These are phyloP conservation scores for Castanea crenata DNA, from an alignment of 306 rosid species.

Conservation along the genomic window DNA sequence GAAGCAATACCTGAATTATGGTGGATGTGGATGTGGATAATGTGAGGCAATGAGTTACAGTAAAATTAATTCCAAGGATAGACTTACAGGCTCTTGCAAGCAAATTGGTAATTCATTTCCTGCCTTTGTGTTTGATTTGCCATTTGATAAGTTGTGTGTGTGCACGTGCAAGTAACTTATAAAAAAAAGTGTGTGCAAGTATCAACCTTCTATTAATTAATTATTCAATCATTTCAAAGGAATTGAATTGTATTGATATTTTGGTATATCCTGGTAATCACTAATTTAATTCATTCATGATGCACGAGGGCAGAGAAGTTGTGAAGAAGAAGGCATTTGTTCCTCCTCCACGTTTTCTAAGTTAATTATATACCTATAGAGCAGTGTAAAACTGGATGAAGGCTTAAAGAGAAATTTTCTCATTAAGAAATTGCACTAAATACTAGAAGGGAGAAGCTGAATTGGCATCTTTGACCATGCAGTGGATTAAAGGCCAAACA, in stretches of 20 bases:
- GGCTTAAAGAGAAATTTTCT: neutral
- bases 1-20: too few relatives aligned
- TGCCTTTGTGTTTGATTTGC: slow-evolving; percentile 8
- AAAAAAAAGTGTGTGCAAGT: neutral
- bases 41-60: slow-evolving; percentile 87
- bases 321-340: slow-evolving; percentile 88
- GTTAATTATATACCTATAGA: neutral
- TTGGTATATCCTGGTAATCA: slow-evolving; percentile 1
- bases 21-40: slow-evolving; percentile 71
- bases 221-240: neutral
- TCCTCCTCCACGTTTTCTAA: slow-evolving; percentile 84
- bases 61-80: slow-evolving; percentile 93
- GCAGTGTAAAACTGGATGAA: neutral
- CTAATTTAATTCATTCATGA: slow-evolving; percentile 11
- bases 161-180: too few relatives aligned
- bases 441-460: neutral
- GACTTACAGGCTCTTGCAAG: slow-evolving; percentile 93
- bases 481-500: neutral
- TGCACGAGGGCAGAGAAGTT: slow-evolving; percentile 95
- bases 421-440: neutral
- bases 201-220: neutral
- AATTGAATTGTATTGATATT: neutral
- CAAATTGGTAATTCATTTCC: slow-evolving; percentile 59
- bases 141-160: neutral
- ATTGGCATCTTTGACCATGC: neutral